Evolutionary conservation across 352 stramenopile species (phyloP).

Genomic region (Bremia lactucae): DNA sequence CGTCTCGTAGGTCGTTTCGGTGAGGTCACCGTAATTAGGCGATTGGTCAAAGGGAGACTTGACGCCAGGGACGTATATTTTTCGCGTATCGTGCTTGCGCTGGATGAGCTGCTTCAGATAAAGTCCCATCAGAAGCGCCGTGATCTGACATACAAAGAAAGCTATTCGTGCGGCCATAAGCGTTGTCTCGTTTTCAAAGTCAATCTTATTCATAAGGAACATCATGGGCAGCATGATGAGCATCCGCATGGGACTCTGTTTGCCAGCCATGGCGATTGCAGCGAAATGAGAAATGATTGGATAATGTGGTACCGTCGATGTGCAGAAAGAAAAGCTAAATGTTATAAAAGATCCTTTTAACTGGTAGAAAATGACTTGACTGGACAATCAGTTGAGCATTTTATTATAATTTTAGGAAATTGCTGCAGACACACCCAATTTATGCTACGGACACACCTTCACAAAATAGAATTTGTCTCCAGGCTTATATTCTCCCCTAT

Average conservation of each 20-base stretch:
- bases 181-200: constrained; percentile 68
- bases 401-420: too few species aligned
- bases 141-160: constrained; percentile 51
- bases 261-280: constrained; percentile 27
- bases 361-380: too few species aligned
- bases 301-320: constrained; percentile 1
- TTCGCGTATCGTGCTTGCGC: constrained; percentile 66
- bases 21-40: constrained; percentile 69
- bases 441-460: too few species aligned
- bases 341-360: too few species aligned
- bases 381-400: too few species aligned
- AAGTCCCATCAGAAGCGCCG: constrained; percentile 47
- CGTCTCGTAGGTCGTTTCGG: constrained; percentile 65
- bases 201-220: constrained; percentile 79
- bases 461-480: too few species aligned
- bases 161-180: constrained; percentile 49
- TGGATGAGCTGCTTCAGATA: constrained; percentile 70
- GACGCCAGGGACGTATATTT: constrained; percentile 58
- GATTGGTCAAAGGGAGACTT: constrained; percentile 75
- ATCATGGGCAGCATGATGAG: constrained; percentile 79
- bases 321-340: too few species aligned
- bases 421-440: too few species aligned
- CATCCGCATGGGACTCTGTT: constrained; percentile 74
- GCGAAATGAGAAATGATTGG: background rate
- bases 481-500: too few species aligned